These are phyloP conservation scores for Sclerotinia glacialis DNA, from an alignment of 2,329 filamentous ascomycete species.

Conservation along the genomic window DNA sequence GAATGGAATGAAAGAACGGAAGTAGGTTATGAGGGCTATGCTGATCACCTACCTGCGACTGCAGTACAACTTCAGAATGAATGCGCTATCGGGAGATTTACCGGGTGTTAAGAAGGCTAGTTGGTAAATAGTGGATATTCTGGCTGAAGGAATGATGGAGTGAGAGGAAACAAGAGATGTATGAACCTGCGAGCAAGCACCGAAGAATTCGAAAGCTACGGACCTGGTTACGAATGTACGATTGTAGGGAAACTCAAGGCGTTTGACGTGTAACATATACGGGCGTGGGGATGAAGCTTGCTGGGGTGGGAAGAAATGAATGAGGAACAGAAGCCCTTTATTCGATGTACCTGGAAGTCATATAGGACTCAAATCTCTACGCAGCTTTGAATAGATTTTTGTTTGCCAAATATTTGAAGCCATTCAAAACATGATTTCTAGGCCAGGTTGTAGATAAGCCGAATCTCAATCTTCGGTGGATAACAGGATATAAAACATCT, in stretches of 20 bases:
- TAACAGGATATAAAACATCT: not conserved
- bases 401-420: not conserved
- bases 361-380: not conserved
- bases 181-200: slow-evolving; percentile 5
- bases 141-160: not conserved
- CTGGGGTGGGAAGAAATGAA: not conserved
- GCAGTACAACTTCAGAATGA: slow-evolving; percentile 89
- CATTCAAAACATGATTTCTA: not conserved
- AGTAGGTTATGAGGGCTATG: not conserved
- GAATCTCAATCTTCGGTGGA: not conserved
- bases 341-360: not conserved
- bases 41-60: slow-evolving; percentile 20
- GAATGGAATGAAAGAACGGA: not conserved
- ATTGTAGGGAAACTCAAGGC: not conserved
- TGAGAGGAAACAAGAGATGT: not conserved
- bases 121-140: slow-evolving; percentile 61
- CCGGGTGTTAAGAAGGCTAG: slow-evolving; percentile 95
- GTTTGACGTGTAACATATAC: slow-evolving; percentile 7
- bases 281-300: not conserved
- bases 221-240: slow-evolving; percentile 4
- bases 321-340: not conserved
- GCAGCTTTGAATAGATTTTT: not conserved
- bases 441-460: not conserved
- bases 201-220: not conserved
- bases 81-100: slow-evolving; percentile 79